Base-by-base conservation (phyloP, 805 yeast species). In the Sungouiozyma ichnusensis region DNA sequence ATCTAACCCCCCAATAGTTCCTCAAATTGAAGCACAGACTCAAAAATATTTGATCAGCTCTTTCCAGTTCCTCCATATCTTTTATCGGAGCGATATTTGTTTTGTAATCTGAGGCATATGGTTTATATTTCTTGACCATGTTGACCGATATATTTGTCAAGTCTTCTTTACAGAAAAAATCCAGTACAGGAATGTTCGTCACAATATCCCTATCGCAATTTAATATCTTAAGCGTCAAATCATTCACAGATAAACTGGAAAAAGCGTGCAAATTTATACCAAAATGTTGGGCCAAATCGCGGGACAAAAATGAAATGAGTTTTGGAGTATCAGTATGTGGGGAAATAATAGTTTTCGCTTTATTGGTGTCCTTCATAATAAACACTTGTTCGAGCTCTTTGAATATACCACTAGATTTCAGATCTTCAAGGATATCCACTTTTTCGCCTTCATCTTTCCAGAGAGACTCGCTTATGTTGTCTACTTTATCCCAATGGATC, bases 401-500 rank as follows among this genome's bases (percentile, higher is more conserved):
- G 49, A 82, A 73, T 11, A 83, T 71, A 41, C 92, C 92, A 41
- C 65, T 66, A 16, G 69, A 63, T 60, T 73, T 61, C 46, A 83
- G 66, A 18, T 73, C 76, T 35, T 62, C 65, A 38, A 75, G 61
- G 0, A 66, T 65, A 16, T 74, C 71, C 19, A 38, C 38, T n/a
- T 52, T 43, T 37, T 72, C 67, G 1, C 64, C 52, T 14, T 62
- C 51, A 16, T 62, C 59, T 24, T 68, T 69, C 94, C 94, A 83
- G 49, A 83, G 71, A 0, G 92, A 79, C 35, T 73, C 68, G 15
- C 68, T 65, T 14, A 79, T 65, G 38, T 67, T 60, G 13, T 79
- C 83, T 37, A 83, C 64, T 53, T 77, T 81, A 48, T 83, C 92
- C 94, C 92, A 83, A 52, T 83, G 94, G 47, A 83, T 73, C 53